These are phyloP conservation scores for Spinellus fusiger DNA, from an alignment of 192 early-diverging fungal species.

Conservation along the genomic window DNA sequence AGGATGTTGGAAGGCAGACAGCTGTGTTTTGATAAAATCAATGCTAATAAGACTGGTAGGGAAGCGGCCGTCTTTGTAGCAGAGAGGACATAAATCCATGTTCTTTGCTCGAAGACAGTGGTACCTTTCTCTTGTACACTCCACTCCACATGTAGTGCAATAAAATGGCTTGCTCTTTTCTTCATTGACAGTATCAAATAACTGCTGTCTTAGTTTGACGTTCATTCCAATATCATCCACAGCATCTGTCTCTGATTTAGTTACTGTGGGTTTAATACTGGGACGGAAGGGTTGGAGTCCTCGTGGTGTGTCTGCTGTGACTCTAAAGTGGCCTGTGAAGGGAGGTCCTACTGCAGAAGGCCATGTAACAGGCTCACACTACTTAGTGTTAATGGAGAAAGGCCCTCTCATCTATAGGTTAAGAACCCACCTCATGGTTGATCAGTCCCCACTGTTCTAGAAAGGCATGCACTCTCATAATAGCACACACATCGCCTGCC, in stretches of 20 bases:
- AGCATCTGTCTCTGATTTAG: constrained; percentile 5
- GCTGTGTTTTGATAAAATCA: constrained; percentile 80
- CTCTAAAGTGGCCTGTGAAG: constrained; percentile 94
- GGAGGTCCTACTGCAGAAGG: constrained; percentile 91
- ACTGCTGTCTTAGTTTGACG: constrained; percentile 51
- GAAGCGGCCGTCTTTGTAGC: constrained; percentile 92
- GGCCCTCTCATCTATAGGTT: neutral
- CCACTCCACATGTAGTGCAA: constrained; percentile 89
- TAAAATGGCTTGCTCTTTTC: constrained; percentile 34
- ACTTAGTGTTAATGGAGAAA: neutral
- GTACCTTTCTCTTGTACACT: constrained; percentile 77
- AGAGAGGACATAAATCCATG: constrained; percentile 82
- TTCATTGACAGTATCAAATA: constrained; percentile 43
- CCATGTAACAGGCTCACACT: constrained; percentile 88
- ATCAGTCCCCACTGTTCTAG: constrained; percentile 99
- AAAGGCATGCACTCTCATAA: constrained; percentile 97
- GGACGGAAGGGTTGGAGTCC: constrained; percentile 89
- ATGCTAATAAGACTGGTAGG: constrained; percentile 74
- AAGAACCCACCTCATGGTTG: constrained; percentile 95
- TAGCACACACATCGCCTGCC: constrained; percentile 97
- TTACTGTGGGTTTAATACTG: constrained; percentile 21
- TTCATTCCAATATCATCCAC: constrained; percentile 31
- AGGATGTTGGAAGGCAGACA: constrained; percentile 46
- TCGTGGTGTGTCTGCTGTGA: constrained; percentile 92
- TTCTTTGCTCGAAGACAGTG: constrained; percentile 74